Evolutionary conservation across 129 eudicot genomes (phyloP).

Genomic region (Helianthus annuus): HanXRQr2.0-SUNRISE NC_035448.2:29502769-29503268

Average conservation of each 20-base stretch:
- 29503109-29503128: background rate
- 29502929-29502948: conserved; percentile 25
- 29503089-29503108: background rate
- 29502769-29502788: conserved; percentile 27
- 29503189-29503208: too few species aligned
- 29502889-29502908: conserved; percentile 24
- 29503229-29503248: too few species aligned
- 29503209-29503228: too few species aligned
- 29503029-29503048: background rate
- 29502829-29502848: conserved; percentile 1
- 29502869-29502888: background rate
- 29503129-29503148: background rate
- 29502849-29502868: background rate
- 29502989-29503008: background rate
- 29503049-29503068: conserved; percentile 15
- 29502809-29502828: conserved; percentile 11
- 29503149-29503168: background rate
- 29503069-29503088: background rate
- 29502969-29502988: background rate
- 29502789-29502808: conserved; percentile 13
- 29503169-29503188: too few species aligned
- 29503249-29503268: too few species aligned
- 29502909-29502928: conserved; percentile 16
- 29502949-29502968: background rate
- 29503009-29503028: background rate